Conservation (phyloP, 2,329 filamentous ascomycete genomes). For the Neurospora crassa region DNA sequence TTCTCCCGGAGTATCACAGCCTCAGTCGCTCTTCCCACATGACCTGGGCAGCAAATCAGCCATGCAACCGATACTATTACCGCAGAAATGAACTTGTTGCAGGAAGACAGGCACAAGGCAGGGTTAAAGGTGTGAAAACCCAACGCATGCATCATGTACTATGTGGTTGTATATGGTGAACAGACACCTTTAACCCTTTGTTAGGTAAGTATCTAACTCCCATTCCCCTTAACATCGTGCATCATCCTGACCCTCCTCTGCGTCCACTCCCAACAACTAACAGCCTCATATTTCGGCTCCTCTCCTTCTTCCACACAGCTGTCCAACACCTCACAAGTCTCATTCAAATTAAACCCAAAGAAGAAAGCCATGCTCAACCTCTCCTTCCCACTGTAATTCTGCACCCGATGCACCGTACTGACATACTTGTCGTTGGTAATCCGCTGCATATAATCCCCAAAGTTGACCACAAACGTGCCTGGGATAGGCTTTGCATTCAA, state of each 20-base stretch:
- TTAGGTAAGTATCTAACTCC: background rate
- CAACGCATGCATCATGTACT: too few species aligned
- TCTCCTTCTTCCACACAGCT: slow-evolving; percentile 26
- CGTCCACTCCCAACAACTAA: slow-evolving; percentile 31
- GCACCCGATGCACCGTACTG: slow-evolving; percentile 38
- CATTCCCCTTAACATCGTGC: slow-evolving; percentile 18
- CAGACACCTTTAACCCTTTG: too few species aligned
- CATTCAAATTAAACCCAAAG: slow-evolving; percentile 31
- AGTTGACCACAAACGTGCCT: slow-evolving; percentile 40
- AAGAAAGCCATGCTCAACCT: slow-evolving; percentile 38
- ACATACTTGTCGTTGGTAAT: slow-evolving; percentile 40
- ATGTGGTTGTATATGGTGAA: too few species aligned
- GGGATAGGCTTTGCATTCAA: slow-evolving; percentile 30
- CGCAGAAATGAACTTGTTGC: too few species aligned
- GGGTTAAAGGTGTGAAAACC: too few species aligned
- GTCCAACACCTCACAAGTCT: slow-evolving; percentile 31
- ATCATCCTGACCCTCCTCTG: slow-evolving; percentile 25
- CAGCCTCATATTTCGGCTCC: slow-evolving; percentile 28
- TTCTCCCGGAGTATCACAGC: background rate
- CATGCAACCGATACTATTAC: background rate
- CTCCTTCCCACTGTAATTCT: slow-evolving; percentile 30
- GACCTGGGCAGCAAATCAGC: background rate
- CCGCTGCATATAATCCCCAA: slow-evolving; percentile 40
- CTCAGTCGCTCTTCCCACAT: background rate
- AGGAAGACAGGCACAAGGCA: too few species aligned